These are phyloP conservation scores for Lecanosticta acicola DNA, from an alignment of 2,329 filamentous ascomycete genomes.

Conservation along the genomic window DNA sequence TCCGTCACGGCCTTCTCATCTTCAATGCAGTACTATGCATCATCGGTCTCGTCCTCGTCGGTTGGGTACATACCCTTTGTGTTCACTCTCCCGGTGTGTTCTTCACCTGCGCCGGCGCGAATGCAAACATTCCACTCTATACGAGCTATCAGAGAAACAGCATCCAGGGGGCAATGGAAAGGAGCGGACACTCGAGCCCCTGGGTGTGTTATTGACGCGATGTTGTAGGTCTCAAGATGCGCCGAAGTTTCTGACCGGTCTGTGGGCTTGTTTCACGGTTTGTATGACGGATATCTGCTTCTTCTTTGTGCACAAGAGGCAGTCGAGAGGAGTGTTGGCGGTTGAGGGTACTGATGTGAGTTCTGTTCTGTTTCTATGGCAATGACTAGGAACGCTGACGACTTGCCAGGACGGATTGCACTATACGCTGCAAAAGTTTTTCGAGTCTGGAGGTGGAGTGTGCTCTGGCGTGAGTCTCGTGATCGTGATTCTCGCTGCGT, in stretches of 20 bases:
- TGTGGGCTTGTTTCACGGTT: constrained; percentile 22
- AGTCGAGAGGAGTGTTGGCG: constrained; percentile 13
- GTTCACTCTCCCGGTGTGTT: constrained; percentile 65
- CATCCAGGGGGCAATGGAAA: constrained; percentile 47
- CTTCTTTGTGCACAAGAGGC: constrained; percentile 19
- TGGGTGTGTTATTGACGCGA: constrained; percentile 64
- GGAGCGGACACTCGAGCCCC: constrained; percentile 62
- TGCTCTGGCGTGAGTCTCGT: background rate
- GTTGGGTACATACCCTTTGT: constrained; percentile 20
- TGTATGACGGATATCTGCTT: constrained; percentile 18
- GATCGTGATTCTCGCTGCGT: no score
- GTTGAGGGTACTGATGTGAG: constrained; percentile 20
- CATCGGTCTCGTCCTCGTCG: constrained; percentile 25
- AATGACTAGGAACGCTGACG: background rate
- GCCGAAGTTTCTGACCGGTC: constrained; percentile 21
- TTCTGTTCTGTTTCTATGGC: background rate
- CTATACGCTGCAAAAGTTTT: constrained; percentile 10
- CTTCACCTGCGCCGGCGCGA: constrained; percentile 68
- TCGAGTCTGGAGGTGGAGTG: background rate
- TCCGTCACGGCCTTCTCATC: constrained; percentile 26
- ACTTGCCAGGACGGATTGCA: constrained; percentile 16
- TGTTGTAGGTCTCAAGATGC: constrained; percentile 14
- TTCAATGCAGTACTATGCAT: constrained; percentile 25
- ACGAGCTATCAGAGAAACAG: constrained; percentile 83
- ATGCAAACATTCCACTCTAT: constrained; percentile 66